These are phyloP conservation scores for Paulownia fortunei DNA, from an alignment of 257 asterid species.

Conservation along the genomic window DNA sequence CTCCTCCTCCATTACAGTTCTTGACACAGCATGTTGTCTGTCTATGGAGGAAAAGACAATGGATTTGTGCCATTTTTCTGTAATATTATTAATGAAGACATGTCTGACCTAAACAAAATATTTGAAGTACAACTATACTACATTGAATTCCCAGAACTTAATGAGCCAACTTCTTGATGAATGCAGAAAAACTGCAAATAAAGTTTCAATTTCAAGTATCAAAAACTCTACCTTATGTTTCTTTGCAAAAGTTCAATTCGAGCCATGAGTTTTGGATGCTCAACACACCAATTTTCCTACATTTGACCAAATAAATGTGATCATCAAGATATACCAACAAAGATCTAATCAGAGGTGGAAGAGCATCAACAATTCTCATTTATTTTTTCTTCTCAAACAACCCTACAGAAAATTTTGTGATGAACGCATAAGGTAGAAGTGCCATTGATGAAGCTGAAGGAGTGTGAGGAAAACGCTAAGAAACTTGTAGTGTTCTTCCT, in stretches of 20 bases:
- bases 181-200: background rate
- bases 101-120: no score
- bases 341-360: background rate
- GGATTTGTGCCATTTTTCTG: no score
- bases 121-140: no score
- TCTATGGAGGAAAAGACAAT: background rate
- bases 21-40: no score
- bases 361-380: background rate
- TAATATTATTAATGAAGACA: no score
- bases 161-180: background rate
- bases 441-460: no score
- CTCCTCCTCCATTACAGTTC: no score
- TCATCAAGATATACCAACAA: background rate
- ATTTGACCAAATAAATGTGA: slow-evolving; percentile 19
- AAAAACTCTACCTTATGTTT: slow-evolving; percentile 52
- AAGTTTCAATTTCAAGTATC: no score
- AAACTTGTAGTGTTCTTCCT: no score
- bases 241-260: slow-evolving; percentile 62
- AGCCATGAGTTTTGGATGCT: slow-evolving; percentile 61
- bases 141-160: background rate
- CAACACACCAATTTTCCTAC: slow-evolving; percentile 55
- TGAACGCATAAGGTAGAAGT: no score
- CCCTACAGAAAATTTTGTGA: background rate
- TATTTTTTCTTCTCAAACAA: background rate
- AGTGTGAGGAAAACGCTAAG: no score